Conservation (phyloP, 371 early-diverging fungal species). For the Ordospora colligata region DNA sequence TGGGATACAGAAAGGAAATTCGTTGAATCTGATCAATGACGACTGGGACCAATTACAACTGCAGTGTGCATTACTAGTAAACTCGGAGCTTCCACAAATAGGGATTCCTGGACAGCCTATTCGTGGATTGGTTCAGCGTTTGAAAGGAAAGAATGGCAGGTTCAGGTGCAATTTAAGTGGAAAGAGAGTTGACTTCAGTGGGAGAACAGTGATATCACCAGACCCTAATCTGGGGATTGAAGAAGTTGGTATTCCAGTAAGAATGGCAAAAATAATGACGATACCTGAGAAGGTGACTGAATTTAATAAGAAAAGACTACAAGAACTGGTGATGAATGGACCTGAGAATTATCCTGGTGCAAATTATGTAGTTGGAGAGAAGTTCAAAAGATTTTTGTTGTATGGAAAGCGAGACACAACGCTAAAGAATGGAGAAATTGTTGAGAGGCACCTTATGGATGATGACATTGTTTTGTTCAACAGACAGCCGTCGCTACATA, state of each 20-base stretch:
- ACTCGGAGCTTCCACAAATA: slow-evolving; percentile 74
- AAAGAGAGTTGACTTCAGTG: slow-evolving; percentile 97
- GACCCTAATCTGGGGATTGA: slow-evolving; percentile 97
- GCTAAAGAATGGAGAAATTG: slow-evolving; percentile 78
- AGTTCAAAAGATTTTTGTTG: slow-evolving; percentile 66
- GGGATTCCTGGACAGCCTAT: slow-evolving; percentile 62
- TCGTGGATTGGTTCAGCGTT: slow-evolving; percentile 80
- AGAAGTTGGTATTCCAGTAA: slow-evolving; percentile 84
- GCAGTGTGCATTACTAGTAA: slow-evolving; percentile 86
- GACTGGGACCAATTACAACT: slow-evolving; percentile 95
- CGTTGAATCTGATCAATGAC: slow-evolving; percentile 66
- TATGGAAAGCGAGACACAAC: slow-evolving; percentile 69
- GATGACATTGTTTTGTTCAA: slow-evolving; percentile 97
- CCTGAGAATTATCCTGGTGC: slow-evolving; percentile 86
- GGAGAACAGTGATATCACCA: slow-evolving; percentile 96
- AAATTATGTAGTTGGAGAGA: slow-evolving; percentile 68
- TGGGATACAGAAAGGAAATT: slow-evolving; percentile 72
- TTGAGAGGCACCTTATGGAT: slow-evolving; percentile 86
- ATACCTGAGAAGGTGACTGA: slow-evolving; percentile 84
- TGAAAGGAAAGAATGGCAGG: slow-evolving; percentile 98
- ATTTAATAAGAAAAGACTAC: slow-evolving; percentile 73
- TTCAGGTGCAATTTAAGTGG: slow-evolving; percentile 97
- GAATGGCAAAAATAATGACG: slow-evolving; percentile 85
- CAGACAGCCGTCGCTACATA: slow-evolving; percentile 96
- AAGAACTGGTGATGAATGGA: slow-evolving; percentile 69